Conservation (phyloP, 1,284 basidiomycete species). For the Cystobasidium sp. region DNA sequence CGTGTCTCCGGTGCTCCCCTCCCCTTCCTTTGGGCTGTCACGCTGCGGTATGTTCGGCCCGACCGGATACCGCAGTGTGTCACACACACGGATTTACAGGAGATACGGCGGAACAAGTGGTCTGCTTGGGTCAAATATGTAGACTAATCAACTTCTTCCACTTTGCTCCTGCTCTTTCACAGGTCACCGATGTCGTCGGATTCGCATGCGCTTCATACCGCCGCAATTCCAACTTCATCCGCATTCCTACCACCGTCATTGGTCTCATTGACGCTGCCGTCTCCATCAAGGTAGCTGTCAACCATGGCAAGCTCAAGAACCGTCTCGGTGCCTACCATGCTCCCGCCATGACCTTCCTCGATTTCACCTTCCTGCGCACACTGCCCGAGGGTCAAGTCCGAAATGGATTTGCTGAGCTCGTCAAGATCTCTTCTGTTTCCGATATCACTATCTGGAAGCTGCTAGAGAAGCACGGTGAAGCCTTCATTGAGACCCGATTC, state of each 20-base stretch:
- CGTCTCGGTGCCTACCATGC: slow-evolving; percentile 60
- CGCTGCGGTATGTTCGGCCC: not conserved
- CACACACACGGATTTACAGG: too few species aligned
- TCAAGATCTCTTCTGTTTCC: slow-evolving; percentile 60
- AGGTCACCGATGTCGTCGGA: slow-evolving; percentile 53
- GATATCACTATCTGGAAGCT: slow-evolving; percentile 59
- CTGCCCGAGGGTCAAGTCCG: slow-evolving; percentile 60
- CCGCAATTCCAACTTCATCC: slow-evolving; percentile 60
- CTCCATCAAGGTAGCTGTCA: slow-evolving; percentile 57
- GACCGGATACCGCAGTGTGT: too few species aligned
- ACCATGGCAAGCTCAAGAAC: slow-evolving; percentile 59
- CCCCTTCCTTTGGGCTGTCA: not conserved
- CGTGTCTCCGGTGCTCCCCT: slow-evolving; percentile 13
- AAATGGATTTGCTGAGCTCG: slow-evolving; percentile 61
- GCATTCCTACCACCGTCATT: slow-evolving; percentile 60
- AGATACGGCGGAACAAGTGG: too few species aligned
- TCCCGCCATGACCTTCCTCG: slow-evolving; percentile 61
- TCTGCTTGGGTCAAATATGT: too few species aligned
- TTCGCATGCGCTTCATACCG: slow-evolving; percentile 61
- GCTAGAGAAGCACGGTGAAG: slow-evolving; percentile 60
- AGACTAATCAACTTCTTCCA: too few species aligned
- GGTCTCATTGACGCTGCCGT: slow-evolving; percentile 61
- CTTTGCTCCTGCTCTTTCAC: not conserved
- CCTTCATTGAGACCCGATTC: slow-evolving; percentile 60
- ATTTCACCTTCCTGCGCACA: slow-evolving; percentile 61